Percentiles rank a stretch among this genome's conserved stretches.
Evolutionary conservation across 768 basidiomycete genomes (phyloP).

Genomic region (Panellus pusillus): DNA sequence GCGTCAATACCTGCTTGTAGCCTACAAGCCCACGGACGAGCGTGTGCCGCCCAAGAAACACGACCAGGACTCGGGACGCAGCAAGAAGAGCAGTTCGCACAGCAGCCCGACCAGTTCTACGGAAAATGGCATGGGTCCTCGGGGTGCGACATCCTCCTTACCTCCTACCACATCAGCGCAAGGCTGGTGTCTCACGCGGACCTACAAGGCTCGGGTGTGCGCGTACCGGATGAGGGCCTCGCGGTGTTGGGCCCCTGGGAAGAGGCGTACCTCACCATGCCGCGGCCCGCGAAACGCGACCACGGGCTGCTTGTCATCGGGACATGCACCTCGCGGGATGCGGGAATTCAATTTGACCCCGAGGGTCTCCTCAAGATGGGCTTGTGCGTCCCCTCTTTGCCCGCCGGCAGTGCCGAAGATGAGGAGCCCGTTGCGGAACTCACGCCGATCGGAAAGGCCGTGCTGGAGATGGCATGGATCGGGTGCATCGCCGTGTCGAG

Average conservation of each 20-base stretch:
- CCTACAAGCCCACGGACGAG: slow-evolving; percentile 61
- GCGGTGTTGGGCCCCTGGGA: slow-evolving; percentile 61
- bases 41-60: slow-evolving; percentile 30
- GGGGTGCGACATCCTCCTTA: slow-evolving; percentile 53
- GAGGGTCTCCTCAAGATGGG: slow-evolving; percentile 79
- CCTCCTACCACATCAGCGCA: slow-evolving; percentile 71
- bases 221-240: slow-evolving; percentile 70
- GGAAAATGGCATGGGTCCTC: slow-evolving; percentile 30
- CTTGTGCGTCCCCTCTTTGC: slow-evolving; percentile 46
- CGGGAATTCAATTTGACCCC: slow-evolving; percentile 76
- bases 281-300: slow-evolving; percentile 36
- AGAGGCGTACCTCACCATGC: slow-evolving; percentile 52
- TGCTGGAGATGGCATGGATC: slow-evolving; percentile 57
- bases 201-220: slow-evolving; percentile 69
- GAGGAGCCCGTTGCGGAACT: slow-evolving; percentile 45
- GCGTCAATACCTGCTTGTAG: slow-evolving; percentile 75
- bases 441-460: slow-evolving; percentile 54
- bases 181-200: slow-evolving; percentile 73
- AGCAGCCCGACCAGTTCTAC: slow-evolving; percentile 37
- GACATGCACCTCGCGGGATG: slow-evolving; percentile 57
- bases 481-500: slow-evolving; percentile 54
- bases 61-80: slow-evolving; percentile 25
- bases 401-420: slow-evolving; percentile 32
- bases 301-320: slow-evolving; percentile 51
- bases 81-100: slow-evolving; percentile 44